phyloP scores from a whole-genome alignment of 208 protist genomes.

The Trypanosoma melophagium region DNA sequence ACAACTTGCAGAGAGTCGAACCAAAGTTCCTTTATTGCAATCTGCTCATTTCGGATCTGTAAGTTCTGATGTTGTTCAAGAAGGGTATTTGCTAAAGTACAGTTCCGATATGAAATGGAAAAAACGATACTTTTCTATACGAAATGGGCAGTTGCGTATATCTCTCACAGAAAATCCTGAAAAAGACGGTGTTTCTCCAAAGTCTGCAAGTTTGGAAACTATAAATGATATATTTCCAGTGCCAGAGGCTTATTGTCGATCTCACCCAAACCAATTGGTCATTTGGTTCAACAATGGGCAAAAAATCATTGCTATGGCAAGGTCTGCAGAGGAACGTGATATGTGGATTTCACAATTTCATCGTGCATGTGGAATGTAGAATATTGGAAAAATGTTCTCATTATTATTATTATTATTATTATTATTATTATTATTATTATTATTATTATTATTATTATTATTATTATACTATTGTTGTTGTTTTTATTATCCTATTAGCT shows the following conservation, averaged over 20 bases:
- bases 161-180: conserved; percentile 78
- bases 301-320: conserved; percentile 85
- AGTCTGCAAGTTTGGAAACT: conserved; percentile 72
- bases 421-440: conserved; percentile 4
- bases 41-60: conserved; percentile 59
- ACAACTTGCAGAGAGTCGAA: conserved; percentile 55
- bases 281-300: conserved; percentile 90
- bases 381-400: background rate
- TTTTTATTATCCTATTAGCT: no score
- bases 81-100: conserved; percentile 82
- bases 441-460: conserved; percentile 8
- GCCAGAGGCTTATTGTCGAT: conserved; percentile 81
- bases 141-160: conserved; percentile 70
- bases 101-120: conserved; percentile 87
- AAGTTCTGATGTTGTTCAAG: conserved; percentile 60
- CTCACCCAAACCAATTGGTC: conserved; percentile 83
- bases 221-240: conserved; percentile 84
- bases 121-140: conserved; percentile 81
- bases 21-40: conserved; percentile 41
- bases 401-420: conserved; percentile 20
- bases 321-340: conserved; percentile 66
- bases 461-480: background rate
- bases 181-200: conserved; percentile 66
- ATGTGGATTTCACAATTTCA: conserved; percentile 87
- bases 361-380: conserved; percentile 79